Conservation (phyloP, 768 basidiomycete species). For the Leccinum imitatum region DNA sequence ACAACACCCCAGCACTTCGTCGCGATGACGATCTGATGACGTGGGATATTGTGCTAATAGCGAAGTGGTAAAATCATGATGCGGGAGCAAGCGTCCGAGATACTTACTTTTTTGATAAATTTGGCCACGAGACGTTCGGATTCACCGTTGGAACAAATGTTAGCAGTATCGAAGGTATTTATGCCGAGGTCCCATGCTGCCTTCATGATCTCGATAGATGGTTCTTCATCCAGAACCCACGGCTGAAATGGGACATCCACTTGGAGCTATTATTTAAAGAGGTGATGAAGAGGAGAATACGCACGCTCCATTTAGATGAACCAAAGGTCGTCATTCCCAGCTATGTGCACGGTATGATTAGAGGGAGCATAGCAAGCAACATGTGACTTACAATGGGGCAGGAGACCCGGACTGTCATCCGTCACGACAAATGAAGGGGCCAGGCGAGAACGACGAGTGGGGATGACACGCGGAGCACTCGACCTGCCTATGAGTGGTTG, state of each 20-base stretch:
- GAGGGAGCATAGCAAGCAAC: background rate
- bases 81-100: no score
- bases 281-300: conserved; percentile 3
- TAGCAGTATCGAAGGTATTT: conserved; percentile 42
- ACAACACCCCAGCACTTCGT: no score
- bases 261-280: background rate
- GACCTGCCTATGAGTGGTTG: no score
- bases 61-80: no score
- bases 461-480: no score
- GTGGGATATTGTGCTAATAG: no score
- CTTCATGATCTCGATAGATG: conserved; percentile 36
- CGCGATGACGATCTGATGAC: no score
- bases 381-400: conserved; percentile 22
- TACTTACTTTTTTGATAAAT: no score
- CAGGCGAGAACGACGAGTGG: no score
- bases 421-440: no score
- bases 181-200: conserved; percentile 42
- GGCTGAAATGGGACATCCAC: background rate
- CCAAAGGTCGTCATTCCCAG: conserved; percentile 31
- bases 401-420: conserved; percentile 26
- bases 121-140: no score
- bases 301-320: conserved; percentile 25
- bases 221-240: conserved; percentile 30
- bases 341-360: conserved; percentile 10
- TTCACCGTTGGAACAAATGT: conserved; percentile 36